Evolutionary conservation across 805 yeast genomes (phyloP), one percentile per base, ranked within the genome.

Genomic region (Candida caryicola): DNA sequence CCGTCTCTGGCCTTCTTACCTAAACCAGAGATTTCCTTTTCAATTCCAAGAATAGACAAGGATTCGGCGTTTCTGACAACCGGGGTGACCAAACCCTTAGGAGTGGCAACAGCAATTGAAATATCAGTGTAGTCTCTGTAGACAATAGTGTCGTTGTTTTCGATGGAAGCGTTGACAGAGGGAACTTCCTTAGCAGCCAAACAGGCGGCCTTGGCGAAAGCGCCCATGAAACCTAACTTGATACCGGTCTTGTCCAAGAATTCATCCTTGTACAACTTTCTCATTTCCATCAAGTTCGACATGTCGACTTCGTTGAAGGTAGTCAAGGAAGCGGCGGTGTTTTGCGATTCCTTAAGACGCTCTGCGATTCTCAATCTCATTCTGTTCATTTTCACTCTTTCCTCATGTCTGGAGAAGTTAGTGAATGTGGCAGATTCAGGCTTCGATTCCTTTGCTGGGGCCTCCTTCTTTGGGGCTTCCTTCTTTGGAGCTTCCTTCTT

Each of bases 321-420:
- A 40, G 99, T 91, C 61, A 91, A 79, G 33, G 98, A 87, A 27
- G 99, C 99, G 50, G 98, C 95, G 40, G 98, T 90, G 77, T 93
- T 93, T 73, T 91, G 99, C 25, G 98, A 86, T 76, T 93, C 98
- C 87, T 91, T 91, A 62, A 91, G 84, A 73, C 99, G 87, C 76
- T 91, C 98, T 44, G 99, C 96, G 52, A 93, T 93, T 77, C 99
- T 87, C 71, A 87, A 70, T 73, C 99, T 85, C 98, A 91, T 93
- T 76, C 99, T 86, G 82, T 90, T 93, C 98, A 91, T 91, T 77
- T 91, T 91, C 49, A 93, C 95, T 64, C 89, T 80, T 61, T 82
- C 85, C 72, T 93, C 98, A 45, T 71, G 67, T 74, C 99, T 85
- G 42, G 93, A 76, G 59, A 86, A 87, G 36, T 55, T 48, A 37